These are phyloP conservation scores for Aeminium ludgeri DNA, from an alignment of 495 filamentous ascomycete species.

Conservation along the genomic window DNA sequence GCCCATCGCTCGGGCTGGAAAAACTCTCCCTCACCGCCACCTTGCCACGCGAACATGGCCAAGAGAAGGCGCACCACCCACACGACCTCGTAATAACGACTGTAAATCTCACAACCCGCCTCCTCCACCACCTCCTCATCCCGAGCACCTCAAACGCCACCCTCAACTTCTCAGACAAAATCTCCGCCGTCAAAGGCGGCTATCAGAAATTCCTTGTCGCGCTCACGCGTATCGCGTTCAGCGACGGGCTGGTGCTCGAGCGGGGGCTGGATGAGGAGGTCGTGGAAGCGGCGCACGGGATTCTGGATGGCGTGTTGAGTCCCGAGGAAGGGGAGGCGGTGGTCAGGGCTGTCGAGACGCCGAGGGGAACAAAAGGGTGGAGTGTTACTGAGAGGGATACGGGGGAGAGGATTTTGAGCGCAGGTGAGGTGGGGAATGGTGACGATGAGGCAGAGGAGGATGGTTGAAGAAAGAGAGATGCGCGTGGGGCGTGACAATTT, in stretches of 20 bases:
- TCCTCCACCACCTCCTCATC: conserved; percentile 44
- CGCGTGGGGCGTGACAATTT: too few species aligned
- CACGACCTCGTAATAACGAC: conserved; percentile 25
- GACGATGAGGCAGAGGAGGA: too few species aligned
- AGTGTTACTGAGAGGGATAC: too few species aligned
- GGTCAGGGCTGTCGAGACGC: conserved; percentile 34
- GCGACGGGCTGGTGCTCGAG: conserved; percentile 44
- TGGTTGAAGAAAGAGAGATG: too few species aligned
- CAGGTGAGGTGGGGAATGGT: too few species aligned
- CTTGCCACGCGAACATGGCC: neutral
- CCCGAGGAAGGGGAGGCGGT: conserved; percentile 56
- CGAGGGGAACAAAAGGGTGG: conserved; percentile 15
- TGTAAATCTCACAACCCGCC: conserved; percentile 44
- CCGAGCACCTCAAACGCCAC: conserved; percentile 28
- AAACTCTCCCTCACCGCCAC: conserved; percentile 6
- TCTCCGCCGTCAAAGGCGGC: conserved; percentile 38
- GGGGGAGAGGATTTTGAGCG: too few species aligned
- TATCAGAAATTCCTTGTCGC: conserved; percentile 49
- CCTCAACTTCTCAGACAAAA: conserved; percentile 39
- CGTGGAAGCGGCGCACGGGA: conserved; percentile 44
- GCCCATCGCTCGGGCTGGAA: conserved; percentile 4
- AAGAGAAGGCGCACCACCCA: neutral
- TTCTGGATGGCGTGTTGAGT: conserved; percentile 48
- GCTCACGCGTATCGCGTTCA: conserved; percentile 51
- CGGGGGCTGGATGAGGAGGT: conserved; percentile 49